A percentile compares a stretch with the other conserved stretches of the same genome.
These are phyloP conservation scores for Magnaporthiopsis poae DNA, from an alignment of 2,329 filamentous ascomycete genomes.

Conservation along the genomic window DNA sequence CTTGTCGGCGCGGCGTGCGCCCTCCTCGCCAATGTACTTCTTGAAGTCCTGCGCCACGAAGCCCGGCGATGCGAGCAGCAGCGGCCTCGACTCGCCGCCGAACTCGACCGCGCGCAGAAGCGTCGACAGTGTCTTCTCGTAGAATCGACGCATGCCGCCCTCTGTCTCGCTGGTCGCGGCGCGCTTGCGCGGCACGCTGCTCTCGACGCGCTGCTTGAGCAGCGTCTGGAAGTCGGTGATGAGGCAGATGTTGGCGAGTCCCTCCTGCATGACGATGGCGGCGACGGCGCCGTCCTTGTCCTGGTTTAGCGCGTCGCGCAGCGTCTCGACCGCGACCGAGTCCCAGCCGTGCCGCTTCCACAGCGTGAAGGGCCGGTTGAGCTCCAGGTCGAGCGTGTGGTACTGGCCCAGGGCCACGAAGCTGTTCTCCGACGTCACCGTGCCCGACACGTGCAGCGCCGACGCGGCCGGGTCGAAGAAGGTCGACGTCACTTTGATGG, in stretches of 20 bases:
- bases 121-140: slow-evolving; percentile 63
- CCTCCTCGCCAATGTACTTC: slow-evolving; percentile 58
- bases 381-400: slow-evolving; percentile 67
- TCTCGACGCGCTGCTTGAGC: slow-evolving; percentile 59
- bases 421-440: slow-evolving; percentile 42
- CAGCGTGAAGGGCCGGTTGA: slow-evolving; percentile 77
- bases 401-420: slow-evolving; percentile 45
- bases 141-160: slow-evolving; percentile 68
- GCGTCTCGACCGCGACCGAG: slow-evolving; percentile 67
- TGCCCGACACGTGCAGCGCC: slow-evolving; percentile 46
- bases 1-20: slow-evolving; percentile 53
- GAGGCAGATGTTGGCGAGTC: slow-evolving; percentile 70
- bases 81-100: slow-evolving; percentile 48
- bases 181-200: slow-evolving; percentile 57
- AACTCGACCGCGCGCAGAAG: slow-evolving; percentile 73
- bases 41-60: slow-evolving; percentile 77
- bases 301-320: slow-evolving; percentile 69
- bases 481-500: slow-evolving; percentile 45
- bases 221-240: slow-evolving; percentile 74
- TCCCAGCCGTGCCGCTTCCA: slow-evolving; percentile 86
- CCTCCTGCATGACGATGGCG: slow-evolving; percentile 89
- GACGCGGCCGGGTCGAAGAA: slow-evolving; percentile 49
- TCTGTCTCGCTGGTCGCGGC: slow-evolving; percentile 55
- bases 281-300: slow-evolving; percentile 73
- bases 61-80: slow-evolving; percentile 80